phyloP scores from a whole-genome alignment of 1,284 basidiomycete species.

The Ustilago crameri region DNA sequence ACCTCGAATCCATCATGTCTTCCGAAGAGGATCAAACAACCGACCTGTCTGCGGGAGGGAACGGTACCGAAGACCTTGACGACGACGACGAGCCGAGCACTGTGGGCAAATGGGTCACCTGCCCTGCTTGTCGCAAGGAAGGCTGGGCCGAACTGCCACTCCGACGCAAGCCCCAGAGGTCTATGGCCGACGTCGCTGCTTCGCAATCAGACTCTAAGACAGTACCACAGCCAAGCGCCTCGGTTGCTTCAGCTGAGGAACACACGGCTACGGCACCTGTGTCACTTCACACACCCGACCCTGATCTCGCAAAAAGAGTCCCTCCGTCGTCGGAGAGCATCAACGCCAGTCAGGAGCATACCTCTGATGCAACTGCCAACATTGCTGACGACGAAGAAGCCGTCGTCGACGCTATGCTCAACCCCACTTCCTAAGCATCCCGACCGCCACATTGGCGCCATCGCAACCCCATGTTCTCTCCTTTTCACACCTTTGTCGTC shows the following conservation, averaged over 20 bases:
- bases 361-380: not conserved
- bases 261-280: no score
- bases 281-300: no score
- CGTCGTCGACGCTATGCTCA: constrained; percentile 18
- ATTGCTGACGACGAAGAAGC: constrained; percentile 13
- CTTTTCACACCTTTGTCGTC: not conserved
- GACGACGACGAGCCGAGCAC: constrained; percentile 34
- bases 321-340: no score
- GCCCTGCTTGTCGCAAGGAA: constrained; percentile 59
- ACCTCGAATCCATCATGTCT: constrained; percentile 16
- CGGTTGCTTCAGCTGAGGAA: no score
- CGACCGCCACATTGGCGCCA: not conserved
- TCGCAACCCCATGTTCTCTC: not conserved
- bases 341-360: no score
- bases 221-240: not conserved
- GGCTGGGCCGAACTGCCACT: constrained; percentile 60
- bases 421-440: not conserved
- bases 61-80: constrained; percentile 2
- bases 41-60: constrained; percentile 4
- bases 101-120: constrained; percentile 64
- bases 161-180: constrained; percentile 30
- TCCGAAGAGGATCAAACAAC: constrained; percentile 1
- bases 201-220: not conserved
- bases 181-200: constrained; percentile 1
- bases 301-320: no score